Conservation (phyloP, 805 yeast genomes). For the Ogataea methylovora region DNA sequence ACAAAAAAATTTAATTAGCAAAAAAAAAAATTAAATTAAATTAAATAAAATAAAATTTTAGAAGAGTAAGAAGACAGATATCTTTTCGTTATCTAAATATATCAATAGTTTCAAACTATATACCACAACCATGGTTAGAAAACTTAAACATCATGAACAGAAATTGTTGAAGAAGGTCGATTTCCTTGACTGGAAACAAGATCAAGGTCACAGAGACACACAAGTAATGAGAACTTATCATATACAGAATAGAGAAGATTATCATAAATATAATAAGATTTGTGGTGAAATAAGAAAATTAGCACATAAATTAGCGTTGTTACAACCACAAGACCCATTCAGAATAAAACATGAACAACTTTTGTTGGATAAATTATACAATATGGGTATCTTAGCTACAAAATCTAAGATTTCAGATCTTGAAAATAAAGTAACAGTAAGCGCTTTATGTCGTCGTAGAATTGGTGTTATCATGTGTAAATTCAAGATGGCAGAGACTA, state of each 20-base stretch:
- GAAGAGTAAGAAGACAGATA: too few species aligned
- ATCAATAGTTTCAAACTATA: too few species aligned
- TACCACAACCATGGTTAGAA: slow-evolving; percentile 62
- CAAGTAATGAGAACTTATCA: slow-evolving; percentile 94
- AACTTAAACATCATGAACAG: slow-evolving; percentile 91
- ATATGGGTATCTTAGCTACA: slow-evolving; percentile 85
- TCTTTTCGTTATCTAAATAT: too few species aligned
- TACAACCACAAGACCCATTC: slow-evolving; percentile 83
- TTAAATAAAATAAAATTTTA: too few species aligned
- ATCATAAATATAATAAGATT: slow-evolving; percentile 85
- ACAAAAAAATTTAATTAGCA: too few species aligned
- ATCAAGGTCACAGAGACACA: slow-evolving; percentile 91
- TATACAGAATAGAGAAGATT: slow-evolving; percentile 91
- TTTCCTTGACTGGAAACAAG: slow-evolving; percentile 96
- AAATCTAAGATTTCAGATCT: slow-evolving; percentile 84
- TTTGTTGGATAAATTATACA: slow-evolving; percentile 76
- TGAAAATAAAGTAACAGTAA: slow-evolving; percentile 86
- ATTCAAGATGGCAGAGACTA: slow-evolving; percentile 85
- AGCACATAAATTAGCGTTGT: slow-evolving; percentile 76
- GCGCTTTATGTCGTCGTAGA: slow-evolving; percentile 87
- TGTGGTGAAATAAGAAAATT: slow-evolving; percentile 88
- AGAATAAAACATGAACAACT: slow-evolving; percentile 84
- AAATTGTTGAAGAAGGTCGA: slow-evolving; percentile 92
- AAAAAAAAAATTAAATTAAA: too few species aligned
- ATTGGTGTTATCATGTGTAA: slow-evolving; percentile 93